Evolutionary conservation across 2,329 filamentous ascomycete genomes (phyloP), one percentile per base, ranked within the genome.

Genomic region (Colletotrichum camelliae): DNA sequence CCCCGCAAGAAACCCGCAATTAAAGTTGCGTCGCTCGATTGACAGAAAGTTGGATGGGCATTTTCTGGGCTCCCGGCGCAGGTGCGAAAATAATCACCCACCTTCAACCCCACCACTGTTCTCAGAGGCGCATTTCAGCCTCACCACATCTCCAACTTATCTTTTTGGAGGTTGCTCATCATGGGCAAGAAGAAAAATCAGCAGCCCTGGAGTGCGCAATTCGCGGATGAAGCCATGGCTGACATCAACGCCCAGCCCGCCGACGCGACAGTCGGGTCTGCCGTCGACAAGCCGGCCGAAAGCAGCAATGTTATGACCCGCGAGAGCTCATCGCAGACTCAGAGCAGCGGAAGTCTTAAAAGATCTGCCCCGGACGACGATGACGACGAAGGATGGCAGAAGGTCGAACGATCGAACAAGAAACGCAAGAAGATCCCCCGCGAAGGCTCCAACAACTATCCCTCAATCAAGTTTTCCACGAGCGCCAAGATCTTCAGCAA

Each of bases 381-480:
- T 21, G 82, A 84, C 37, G 82, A 81, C 71, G 85, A 82, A 69
- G 89, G 87, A 60, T 93, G 91, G 91, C 86, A 91, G 80, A 89
- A 87, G 21, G 88, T 92, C 76, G 87, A 88, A 24, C 88, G 88
- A 27, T 85, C 88, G 21, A 85, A 83, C 48, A 93, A 92, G 84
- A 92, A 91, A 81, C 81, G 86, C 8, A 93, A 93, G 83, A 93
- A 93, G 84, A 82, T 90, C 4, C 92, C 92, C 3, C 89, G 88
- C 60, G 84, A 88, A 43, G 86, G 89, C 48, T 89, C 88, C 5
- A 88, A 85, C 74, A 90, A 89, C 79, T 93, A 93, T 81, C 92
- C 92, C 55, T 85, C 87, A 52, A 90, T 93, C 77, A 85, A 85
- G 24, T 92, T 93, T 79, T 90, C 91, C 21, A 82, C 87, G 78